Conservation (phyloP, 176 grass and related monocot species). For the Oryza meridionalis region DNA sequence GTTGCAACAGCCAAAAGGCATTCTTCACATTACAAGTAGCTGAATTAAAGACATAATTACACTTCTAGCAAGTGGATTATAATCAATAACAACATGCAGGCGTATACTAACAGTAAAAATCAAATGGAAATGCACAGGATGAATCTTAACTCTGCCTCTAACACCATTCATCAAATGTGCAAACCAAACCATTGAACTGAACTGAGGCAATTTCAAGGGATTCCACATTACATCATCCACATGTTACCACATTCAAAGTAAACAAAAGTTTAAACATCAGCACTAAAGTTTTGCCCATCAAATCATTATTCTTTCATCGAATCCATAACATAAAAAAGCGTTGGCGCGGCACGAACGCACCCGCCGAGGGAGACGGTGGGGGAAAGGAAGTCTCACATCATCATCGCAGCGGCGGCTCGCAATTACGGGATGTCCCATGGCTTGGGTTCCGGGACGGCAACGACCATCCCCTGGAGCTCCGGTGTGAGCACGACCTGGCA, state of each 20-base stretch:
- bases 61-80: background rate
- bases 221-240: constrained; percentile 56
- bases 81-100: background rate
- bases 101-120: background rate
- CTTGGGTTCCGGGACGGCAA: constrained; percentile 85
- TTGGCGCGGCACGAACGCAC: background rate
- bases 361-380: background rate
- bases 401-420: background rate
- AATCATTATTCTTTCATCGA: constrained; percentile 56
- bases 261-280: constrained; percentile 32
- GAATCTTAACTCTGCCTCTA: background rate
- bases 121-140: background rate
- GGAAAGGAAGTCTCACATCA: constrained; percentile 21
- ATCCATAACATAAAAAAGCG: constrained; percentile 36
- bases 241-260: constrained; percentile 35
- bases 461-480: constrained; percentile 91
- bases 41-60: background rate
- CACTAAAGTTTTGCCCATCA: constrained; percentile 48
- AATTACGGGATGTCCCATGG: constrained; percentile 95
- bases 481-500: constrained; percentile 87
- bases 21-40: background rate
- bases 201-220: constrained; percentile 31
- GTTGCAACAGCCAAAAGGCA: background rate
- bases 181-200: constrained; percentile 29
- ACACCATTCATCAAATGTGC: constrained; percentile 15